Evolutionary conservation across 371 early-diverging fungal species (phyloP).

Genomic region (Paraphysoderma sedebokerense): DNA sequence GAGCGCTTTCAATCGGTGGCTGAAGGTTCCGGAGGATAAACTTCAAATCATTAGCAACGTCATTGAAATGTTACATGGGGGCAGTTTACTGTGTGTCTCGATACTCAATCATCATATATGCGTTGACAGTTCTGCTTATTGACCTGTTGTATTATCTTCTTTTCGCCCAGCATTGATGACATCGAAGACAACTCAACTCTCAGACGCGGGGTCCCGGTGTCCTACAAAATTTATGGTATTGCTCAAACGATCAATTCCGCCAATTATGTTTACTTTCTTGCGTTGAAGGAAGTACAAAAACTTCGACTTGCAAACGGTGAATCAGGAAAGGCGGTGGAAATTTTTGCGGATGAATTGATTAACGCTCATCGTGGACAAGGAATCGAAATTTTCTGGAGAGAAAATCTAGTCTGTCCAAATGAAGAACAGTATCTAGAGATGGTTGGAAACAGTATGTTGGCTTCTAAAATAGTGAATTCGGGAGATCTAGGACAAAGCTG

Average conservation of each 20-base stretch:
- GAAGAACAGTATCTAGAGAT: slow-evolving; percentile 80
- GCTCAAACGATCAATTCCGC: slow-evolving; percentile 87
- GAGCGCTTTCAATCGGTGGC: slow-evolving; percentile 74
- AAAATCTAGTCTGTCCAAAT: slow-evolving; percentile 60
- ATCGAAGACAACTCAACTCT: slow-evolving; percentile 82
- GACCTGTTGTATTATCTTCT: neutral
- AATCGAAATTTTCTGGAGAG: slow-evolving; percentile 78
- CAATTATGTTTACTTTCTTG: slow-evolving; percentile 87
- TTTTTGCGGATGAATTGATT: slow-evolving; percentile 78
- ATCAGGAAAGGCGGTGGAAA: slow-evolving; percentile 29
- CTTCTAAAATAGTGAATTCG: too few relatives aligned
- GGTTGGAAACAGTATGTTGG: slow-evolving; percentile 65
- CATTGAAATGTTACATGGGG: slow-evolving; percentile 85
- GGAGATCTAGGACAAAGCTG: too few relatives aligned
- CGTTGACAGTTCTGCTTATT: slow-evolving; percentile 1
- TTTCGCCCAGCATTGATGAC: slow-evolving; percentile 61
- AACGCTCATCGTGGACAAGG: slow-evolving; percentile 91
- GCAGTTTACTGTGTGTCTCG: slow-evolving; percentile 62
- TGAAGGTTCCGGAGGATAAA: slow-evolving; percentile 47
- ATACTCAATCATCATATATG: neutral
- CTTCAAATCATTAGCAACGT: slow-evolving; percentile 53
- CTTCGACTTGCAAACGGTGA: slow-evolving; percentile 31
- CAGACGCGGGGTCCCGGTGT: slow-evolving; percentile 82
- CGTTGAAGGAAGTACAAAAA: slow-evolving; percentile 52
- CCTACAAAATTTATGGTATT: slow-evolving; percentile 85